Percentiles rank a stretch among this genome's conserved stretches.
These are phyloP conservation scores for Exophiala sp. DNA, from an alignment of 2,329 filamentous ascomycete species.

Conservation along the genomic window DNA sequence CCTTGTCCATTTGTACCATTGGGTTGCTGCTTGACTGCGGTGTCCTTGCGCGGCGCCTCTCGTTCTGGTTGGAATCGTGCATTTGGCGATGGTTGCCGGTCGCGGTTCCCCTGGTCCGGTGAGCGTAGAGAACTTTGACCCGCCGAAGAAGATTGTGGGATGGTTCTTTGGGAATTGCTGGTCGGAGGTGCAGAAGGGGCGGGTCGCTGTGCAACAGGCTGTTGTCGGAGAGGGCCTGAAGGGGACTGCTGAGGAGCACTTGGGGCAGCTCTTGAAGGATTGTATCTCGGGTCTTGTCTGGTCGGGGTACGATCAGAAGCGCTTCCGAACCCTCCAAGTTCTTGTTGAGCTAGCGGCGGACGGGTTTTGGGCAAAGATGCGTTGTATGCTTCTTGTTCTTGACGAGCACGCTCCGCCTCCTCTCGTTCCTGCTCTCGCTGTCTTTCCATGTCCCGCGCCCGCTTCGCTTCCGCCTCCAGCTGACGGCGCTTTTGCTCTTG, in stretches of 20 bases:
- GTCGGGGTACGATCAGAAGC: slow-evolving; percentile 41
- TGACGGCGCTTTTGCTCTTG: slow-evolving; percentile 44
- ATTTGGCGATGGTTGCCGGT: slow-evolving; percentile 35
- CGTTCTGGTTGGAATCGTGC: slow-evolving; percentile 32
- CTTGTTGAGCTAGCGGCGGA: slow-evolving; percentile 77
- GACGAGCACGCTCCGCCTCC: slow-evolving; percentile 57
- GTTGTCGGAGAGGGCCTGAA: slow-evolving; percentile 39
- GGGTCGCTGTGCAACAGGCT: slow-evolving; percentile 61
- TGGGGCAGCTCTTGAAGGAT: slow-evolving; percentile 79
- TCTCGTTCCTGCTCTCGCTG: slow-evolving; percentile 46
- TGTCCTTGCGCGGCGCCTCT: slow-evolving; percentile 36
- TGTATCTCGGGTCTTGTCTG: slow-evolving; percentile 58
- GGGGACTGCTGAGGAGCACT: slow-evolving; percentile 57
- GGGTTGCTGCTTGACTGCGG: slow-evolving; percentile 33
- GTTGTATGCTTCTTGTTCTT: slow-evolving; percentile 83
- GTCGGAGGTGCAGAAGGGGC: slow-evolving; percentile 62
- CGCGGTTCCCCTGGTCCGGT: slow-evolving; percentile 33
- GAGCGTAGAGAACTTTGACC: slow-evolving; percentile 35
- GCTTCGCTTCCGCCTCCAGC: slow-evolving; percentile 40
- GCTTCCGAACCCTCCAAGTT: slow-evolving; percentile 64
- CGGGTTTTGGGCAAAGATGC: slow-evolving; percentile 78
- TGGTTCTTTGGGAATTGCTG: slow-evolving; percentile 27
- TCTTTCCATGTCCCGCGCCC: slow-evolving; percentile 36
- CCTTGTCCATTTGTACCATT: slow-evolving; percentile 43
- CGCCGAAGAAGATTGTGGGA: slow-evolving; percentile 26